These are phyloP conservation scores for Podospora comata DNA, from an alignment of 495 filamentous ascomycete species.

Conservation along the genomic window DNA sequence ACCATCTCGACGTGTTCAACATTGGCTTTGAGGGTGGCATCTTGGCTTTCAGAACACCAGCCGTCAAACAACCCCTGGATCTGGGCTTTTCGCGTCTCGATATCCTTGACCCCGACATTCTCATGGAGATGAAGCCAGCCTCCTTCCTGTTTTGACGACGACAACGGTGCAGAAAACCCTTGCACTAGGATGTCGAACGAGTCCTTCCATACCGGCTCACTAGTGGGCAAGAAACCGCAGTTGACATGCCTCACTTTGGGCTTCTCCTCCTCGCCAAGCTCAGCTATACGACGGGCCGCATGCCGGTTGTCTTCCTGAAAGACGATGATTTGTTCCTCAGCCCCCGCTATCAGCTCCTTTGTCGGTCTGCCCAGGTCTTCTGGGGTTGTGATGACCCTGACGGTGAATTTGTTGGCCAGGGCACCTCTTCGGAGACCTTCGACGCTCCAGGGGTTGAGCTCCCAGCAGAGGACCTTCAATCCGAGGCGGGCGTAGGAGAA, in stretches of 20 bases:
- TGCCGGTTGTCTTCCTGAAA: constrained; percentile 67
- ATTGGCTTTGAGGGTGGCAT: constrained; percentile 24
- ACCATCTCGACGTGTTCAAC: constrained; percentile 75
- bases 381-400: constrained; percentile 42
- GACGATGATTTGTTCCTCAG: constrained; percentile 52
- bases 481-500: constrained; percentile 76
- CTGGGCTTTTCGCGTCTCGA: constrained; percentile 53
- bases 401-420: constrained; percentile 61
- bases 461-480: constrained; percentile 76
- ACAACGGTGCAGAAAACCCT: neutral
- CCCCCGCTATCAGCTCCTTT: constrained; percentile 6
- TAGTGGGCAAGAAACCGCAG: constrained; percentile 73
- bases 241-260: constrained; percentile 65
- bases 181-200: constrained; percentile 47
- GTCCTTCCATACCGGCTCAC: constrained; percentile 59
- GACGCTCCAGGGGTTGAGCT: constrained; percentile 83
- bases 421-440: constrained; percentile 76
- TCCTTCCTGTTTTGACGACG: neutral
- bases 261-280: constrained; percentile 25
- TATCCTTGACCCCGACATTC: constrained; percentile 66
- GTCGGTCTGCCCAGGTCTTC: neutral
- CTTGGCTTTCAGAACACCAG: constrained; percentile 18
- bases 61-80: constrained; percentile 41
- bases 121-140: constrained; percentile 70
- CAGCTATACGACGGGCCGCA: constrained; percentile 49